Evolutionary conservation across 495 filamentous ascomycete genomes (phyloP).

Genomic region (Penicillium goetzii): DNA sequence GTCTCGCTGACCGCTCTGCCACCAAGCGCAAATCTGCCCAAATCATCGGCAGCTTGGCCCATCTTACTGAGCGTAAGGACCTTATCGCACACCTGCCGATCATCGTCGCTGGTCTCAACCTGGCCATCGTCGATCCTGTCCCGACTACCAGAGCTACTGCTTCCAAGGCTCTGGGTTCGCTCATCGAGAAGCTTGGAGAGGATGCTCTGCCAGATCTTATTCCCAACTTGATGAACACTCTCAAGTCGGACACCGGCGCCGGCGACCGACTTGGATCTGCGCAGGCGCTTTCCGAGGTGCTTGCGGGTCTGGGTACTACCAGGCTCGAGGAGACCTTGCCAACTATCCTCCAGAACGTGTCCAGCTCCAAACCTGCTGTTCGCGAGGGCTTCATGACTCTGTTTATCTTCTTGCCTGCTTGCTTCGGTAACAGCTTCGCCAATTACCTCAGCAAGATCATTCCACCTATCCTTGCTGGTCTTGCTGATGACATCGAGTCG

Average conservation of each 20-base stretch:
- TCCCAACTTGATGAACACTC: conserved; percentile 92
- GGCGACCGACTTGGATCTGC: conserved; percentile 95
- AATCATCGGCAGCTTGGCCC: conserved; percentile 95
- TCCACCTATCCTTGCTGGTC: conserved; percentile 89
- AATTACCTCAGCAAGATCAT: conserved; percentile 95
- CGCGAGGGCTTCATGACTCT: conserved; percentile 99
- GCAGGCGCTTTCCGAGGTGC: conserved; percentile 94
- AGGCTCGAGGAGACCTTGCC: conserved; percentile 94
- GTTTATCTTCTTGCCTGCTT: conserved; percentile 98
- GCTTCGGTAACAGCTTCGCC: conserved; percentile 98
- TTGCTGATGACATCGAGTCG: conserved; percentile 93
- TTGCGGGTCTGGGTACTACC: conserved; percentile 89
- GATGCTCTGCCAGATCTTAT: conserved; percentile 97
- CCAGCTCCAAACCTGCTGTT: conserved; percentile 85
- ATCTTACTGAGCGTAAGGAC: conserved; percentile 95
- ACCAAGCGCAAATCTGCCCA: conserved; percentile 95
- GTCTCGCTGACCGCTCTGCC: conserved; percentile 83
- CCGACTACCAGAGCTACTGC: conserved; percentile 96
- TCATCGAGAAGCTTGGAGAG: conserved; percentile 96
- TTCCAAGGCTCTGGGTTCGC: conserved; percentile 91
- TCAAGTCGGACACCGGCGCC: conserved; percentile 95
- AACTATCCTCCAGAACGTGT: conserved; percentile 94
- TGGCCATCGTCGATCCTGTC: conserved; percentile 91
- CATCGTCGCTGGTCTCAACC: conserved; percentile 84
- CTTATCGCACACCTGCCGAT: conserved; percentile 89